Percentiles rank a stretch among this genome's conserved stretches.
These are phyloP conservation scores for Xylaria sp. DNA, from an alignment of 495 filamentous ascomycete genomes.

Conservation along the genomic window DNA sequence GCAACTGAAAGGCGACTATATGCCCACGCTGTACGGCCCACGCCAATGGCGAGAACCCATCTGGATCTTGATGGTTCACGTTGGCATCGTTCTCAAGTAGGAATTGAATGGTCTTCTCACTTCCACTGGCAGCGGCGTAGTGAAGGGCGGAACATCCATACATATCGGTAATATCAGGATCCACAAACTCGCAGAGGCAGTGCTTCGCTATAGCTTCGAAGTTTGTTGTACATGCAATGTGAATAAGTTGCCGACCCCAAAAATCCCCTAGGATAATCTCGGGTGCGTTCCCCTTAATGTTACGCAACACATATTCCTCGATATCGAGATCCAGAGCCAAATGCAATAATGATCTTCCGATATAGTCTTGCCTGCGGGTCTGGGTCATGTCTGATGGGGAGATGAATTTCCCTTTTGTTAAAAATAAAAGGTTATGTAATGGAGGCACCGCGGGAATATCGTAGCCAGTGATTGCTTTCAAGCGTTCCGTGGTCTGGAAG, in stretches of 20 bases:
- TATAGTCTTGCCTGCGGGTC: background rate
- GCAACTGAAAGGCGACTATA: too few relatives aligned
- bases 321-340: slow-evolving; percentile 2
- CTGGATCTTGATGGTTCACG: background rate
- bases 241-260: background rate
- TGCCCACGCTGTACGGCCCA: background rate
- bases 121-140: background rate
- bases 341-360: slow-evolving; percentile 4
- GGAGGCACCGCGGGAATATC: background rate
- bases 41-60: background rate
- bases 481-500: background rate
- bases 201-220: background rate
- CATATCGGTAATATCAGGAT: background rate
- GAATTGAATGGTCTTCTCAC: background rate
- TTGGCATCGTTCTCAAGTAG: background rate
- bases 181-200: background rate
- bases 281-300: background rate
- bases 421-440: background rate
- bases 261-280: background rate
- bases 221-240: slow-evolving; percentile 12
- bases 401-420: background rate
- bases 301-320: background rate
- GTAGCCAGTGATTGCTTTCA: background rate
- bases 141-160: background rate
- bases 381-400: background rate